Percentiles rank a stretch among this genome's conserved stretches.
phyloP scores from a whole-genome alignment of 345 rosid species.

The Murraya koenigii region DNA sequence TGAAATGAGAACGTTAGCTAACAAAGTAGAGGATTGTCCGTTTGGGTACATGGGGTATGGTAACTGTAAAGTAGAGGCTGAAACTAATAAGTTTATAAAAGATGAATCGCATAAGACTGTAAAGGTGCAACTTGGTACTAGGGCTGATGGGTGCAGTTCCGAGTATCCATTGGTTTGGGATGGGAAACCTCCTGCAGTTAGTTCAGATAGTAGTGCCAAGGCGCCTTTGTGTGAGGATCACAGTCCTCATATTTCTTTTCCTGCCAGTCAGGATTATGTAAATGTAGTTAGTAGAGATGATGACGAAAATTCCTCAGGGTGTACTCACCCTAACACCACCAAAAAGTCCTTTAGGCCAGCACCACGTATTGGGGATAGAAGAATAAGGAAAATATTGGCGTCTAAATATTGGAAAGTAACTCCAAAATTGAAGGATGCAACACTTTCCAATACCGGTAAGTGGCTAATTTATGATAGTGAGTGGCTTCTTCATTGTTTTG shows the following conservation, averaged over 20 bases:
- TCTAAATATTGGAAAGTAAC: constrained; percentile 70
- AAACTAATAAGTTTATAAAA: constrained; percentile 32
- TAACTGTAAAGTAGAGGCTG: constrained; percentile 37
- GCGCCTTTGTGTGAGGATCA: constrained; percentile 31
- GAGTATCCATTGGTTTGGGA: constrained; percentile 50
- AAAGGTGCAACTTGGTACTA: constrained; percentile 24
- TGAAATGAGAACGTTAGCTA: constrained; percentile 39
- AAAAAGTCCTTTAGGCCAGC: constrained; percentile 59
- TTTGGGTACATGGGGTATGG: constrained; percentile 27
- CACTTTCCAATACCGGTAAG: constrained; percentile 52
- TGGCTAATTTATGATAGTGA: constrained; percentile 1
- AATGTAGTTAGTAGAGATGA: constrained; percentile 77
- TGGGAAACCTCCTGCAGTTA: constrained; percentile 55
- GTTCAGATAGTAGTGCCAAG: constrained; percentile 49
- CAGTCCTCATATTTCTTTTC: constrained; percentile 34
- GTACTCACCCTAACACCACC: constrained; percentile 54
- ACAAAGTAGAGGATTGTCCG: constrained; percentile 34
- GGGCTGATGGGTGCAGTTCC: constrained; percentile 31
- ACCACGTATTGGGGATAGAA: constrained; percentile 77
- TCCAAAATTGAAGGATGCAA: constrained; percentile 51
- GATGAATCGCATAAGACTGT: constrained; percentile 28
- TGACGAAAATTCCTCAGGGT: constrained; percentile 82
- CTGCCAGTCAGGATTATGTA: constrained; percentile 49
- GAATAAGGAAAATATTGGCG: constrained; percentile 84
- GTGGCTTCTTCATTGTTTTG: neutral